Base-by-base conservation (phyloP, 176 grass and related monocot genomes). In the Phragmites australis region DNA sequence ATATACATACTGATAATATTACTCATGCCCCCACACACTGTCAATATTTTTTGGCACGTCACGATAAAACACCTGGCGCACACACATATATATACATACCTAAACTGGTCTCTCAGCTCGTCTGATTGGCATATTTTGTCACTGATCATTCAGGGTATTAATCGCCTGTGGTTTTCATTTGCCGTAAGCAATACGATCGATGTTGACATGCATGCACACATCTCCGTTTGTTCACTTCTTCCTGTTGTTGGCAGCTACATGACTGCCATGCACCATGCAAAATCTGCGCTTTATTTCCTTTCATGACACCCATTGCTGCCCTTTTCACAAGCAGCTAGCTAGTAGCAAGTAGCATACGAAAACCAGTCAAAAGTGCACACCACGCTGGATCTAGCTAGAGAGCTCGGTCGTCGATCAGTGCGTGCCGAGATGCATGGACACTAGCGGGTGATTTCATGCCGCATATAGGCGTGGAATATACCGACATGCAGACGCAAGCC, bases 381-480 rank as follows among this genome's bases (percentile, higher is more conserved):
- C 25, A 59, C 10, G 42, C 42, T 43, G 5, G 42, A 6, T 43
- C 5, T 43, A 47, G 45, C 44, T 47, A 47, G 9, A 8, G 6
- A 47, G 9, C 45, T 12, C n/a, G n/a, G n/a, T n/a, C n/a, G n/a
- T n/a, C n/a, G n/a, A n/a, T n/a, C n/a, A n/a, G n/a, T n/a, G n/a
- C n/a, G n/a, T n/a, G n/a, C n/a, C 31, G 29, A 16, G 27, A 6
- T 6, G 14, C 9, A 54, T 2, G 49, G 48, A 77, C 56, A n/a
- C 62, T 62, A 26, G 55, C 16, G 23, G 75, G 11, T 16, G 37
- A 15, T 50, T 73, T 50, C 13, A 8, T 23, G 10, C 57, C 42
- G 43, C 57, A 29, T 14, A n/a, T 58, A 47, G 56, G 42, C 74
- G 19, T 2, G 49, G 86, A 72, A 88, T 73, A 88, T 83, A 49